These are phyloP conservation scores for Saturnispora gosingensis DNA, from an alignment of 805 yeast genomes.

Conservation along the genomic window DNA sequence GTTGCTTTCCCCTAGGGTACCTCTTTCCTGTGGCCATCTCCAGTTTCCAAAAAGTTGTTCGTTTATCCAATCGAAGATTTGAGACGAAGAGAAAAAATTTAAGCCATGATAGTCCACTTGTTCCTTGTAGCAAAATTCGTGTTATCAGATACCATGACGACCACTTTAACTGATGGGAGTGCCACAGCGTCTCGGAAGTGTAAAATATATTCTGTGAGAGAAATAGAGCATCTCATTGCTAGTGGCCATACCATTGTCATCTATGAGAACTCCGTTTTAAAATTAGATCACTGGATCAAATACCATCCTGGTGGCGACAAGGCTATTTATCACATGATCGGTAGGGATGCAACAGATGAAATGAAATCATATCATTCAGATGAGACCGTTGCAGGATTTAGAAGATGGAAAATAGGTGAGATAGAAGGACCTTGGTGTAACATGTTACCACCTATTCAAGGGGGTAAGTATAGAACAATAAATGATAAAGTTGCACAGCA, in stretches of 20 bases:
- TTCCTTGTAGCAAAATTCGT: not conserved
- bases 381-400: constrained; percentile 43
- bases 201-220: constrained; percentile 29
- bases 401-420: constrained; percentile 54
- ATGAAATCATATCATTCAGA: constrained; percentile 74
- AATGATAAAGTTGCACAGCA: constrained; percentile 10
- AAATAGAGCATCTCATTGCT: constrained; percentile 52
- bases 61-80: not conserved
- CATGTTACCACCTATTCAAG: constrained; percentile 82
- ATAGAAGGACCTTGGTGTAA: constrained; percentile 63
- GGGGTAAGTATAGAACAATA: constrained; percentile 42
- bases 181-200: not conserved
- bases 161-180: not conserved
- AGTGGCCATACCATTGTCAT: constrained; percentile 65
- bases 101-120: not conserved
- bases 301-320: constrained; percentile 86
- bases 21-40: constrained; percentile 12
- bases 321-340: constrained; percentile 76
- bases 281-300: constrained; percentile 60
- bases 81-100: not conserved
- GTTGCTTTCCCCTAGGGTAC: constrained; percentile 17
- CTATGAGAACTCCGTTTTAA: constrained; percentile 49
- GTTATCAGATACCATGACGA: not conserved
- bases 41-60: not conserved
- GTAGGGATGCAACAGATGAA: constrained; percentile 86